Conservation (phyloP, 2,329 filamentous ascomycete species). For the Botrytis sinoallii region DNA sequence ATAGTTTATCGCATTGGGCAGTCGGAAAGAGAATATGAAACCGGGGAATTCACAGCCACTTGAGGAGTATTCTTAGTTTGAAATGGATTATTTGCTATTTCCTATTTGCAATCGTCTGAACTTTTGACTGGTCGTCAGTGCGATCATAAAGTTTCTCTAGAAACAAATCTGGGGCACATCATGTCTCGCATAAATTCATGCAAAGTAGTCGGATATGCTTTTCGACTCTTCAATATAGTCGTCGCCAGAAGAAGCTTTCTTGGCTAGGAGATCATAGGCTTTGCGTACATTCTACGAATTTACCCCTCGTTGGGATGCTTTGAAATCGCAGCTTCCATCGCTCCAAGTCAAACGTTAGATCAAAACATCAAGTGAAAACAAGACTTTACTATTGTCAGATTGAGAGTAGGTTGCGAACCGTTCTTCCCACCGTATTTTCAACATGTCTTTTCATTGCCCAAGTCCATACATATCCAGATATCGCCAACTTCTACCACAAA, state of each 20-base stretch:
- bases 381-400: neutral
- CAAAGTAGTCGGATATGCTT: neutral
- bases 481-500: neutral
- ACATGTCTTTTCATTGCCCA: neutral
- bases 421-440: no score
- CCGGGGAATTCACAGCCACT: neutral
- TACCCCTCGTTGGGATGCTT: neutral
- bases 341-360: neutral
- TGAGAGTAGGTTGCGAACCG: neutral
- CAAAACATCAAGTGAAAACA: neutral
- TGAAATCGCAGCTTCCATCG: neutral
- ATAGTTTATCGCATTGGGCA: neutral
- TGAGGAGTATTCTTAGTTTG: neutral
- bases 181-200: neutral
- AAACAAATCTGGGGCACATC: neutral
- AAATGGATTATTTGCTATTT: neutral
- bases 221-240: neutral
- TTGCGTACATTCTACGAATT: neutral
- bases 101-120: neutral
- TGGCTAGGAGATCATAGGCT: neutral
- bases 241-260: conserved; percentile 1
- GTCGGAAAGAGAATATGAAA: neutral
- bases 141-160: neutral
- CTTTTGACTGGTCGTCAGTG: neutral
- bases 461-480: neutral